Evolutionary conservation across 23 red algal species (phyloP).

Genomic region (Gracilaria gracilis): DNA sequence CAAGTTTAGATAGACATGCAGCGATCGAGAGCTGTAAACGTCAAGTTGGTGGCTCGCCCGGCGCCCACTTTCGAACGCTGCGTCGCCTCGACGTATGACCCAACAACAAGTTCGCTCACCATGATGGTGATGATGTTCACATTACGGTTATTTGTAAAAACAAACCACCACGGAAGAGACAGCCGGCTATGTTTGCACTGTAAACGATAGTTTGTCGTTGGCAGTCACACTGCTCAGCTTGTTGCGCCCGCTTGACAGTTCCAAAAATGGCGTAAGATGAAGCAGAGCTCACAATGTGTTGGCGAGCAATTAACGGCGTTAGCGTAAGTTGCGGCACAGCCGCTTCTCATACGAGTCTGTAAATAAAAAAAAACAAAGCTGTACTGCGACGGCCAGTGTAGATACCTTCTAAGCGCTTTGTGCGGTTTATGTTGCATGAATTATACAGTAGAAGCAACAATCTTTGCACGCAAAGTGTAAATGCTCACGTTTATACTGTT

Average conservation of each 20-base stretch:
- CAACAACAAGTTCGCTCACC: not conserved
- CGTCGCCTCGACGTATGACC: not conserved
- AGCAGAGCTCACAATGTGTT: not conserved
- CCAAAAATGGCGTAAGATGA: not conserved
- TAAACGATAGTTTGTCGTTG: not conserved
- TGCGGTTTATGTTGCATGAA: too few relatives aligned
- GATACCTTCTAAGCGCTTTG: too few relatives aligned
- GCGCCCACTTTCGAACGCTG: not conserved
- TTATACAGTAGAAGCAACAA: too few relatives aligned
- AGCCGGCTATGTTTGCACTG: too few relatives aligned
- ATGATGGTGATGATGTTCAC: not conserved
- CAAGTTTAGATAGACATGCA: too few relatives aligned
- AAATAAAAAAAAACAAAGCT: not conserved
- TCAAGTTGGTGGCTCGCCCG: not conserved
- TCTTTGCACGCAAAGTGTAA: not conserved
- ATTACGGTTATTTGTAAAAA: too few relatives aligned
- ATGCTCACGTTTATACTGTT: too few relatives aligned
- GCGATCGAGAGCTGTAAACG: not conserved
- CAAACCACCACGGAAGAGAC: too few relatives aligned
- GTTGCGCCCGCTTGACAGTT: not conserved
- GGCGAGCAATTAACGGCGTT: not conserved
- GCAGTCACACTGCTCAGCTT: not conserved
- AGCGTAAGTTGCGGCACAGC: not conserved
- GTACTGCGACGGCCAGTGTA: too few relatives aligned
- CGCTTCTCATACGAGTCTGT: not conserved